These are phyloP conservation scores for Sutorius eximius DNA, from an alignment of 1,284 basidiomycete species.

Conservation along the genomic window DNA sequence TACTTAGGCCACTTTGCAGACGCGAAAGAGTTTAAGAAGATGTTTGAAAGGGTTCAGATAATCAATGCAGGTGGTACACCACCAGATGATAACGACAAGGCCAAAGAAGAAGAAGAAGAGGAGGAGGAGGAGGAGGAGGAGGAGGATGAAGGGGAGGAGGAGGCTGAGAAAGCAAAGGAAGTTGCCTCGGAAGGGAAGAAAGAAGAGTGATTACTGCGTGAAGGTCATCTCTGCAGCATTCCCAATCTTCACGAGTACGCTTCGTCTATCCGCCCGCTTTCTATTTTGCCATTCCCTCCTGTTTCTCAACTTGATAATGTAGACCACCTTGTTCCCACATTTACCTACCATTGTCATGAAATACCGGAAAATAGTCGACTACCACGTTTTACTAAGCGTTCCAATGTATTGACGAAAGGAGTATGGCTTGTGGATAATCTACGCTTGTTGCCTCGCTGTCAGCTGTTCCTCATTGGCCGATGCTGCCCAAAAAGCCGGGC, in stretches of 20 bases:
- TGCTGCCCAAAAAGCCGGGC: constrained; percentile 50
- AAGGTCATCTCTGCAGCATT: constrained; percentile 6
- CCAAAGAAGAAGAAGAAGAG: constrained; percentile 34
- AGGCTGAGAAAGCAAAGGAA: constrained; percentile 33
- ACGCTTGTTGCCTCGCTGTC: constrained; percentile 10
- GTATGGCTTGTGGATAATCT: constrained; percentile 8
- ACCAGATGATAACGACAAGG: constrained; percentile 31
- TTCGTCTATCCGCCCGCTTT: constrained; percentile 8
- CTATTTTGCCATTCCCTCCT: constrained; percentile 9
- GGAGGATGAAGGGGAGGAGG: constrained; percentile 22
- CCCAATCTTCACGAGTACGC: constrained; percentile 10
- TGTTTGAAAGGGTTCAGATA: constrained; percentile 83
- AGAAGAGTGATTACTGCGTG: constrained; percentile 18
- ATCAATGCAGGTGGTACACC: constrained; percentile 52
- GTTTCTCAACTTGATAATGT: constrained; percentile 28
- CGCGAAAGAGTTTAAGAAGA: constrained; percentile 83
- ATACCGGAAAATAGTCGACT: constrained; percentile 27
- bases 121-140: constrained; percentile 30
- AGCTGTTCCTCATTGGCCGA: constrained; percentile 52
- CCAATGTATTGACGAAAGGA: not conserved
- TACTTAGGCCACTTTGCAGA: constrained; percentile 48
- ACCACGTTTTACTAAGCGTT: not conserved
- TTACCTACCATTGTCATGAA: constrained; percentile 30
- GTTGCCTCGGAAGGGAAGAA: constrained; percentile 28
- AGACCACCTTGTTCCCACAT: constrained; percentile 28